Evolutionary conservation across 106 monocot species (phyloP), one percentile per base, ranked within the genome.

Genomic region (Hemerocallis citrina): DNA sequence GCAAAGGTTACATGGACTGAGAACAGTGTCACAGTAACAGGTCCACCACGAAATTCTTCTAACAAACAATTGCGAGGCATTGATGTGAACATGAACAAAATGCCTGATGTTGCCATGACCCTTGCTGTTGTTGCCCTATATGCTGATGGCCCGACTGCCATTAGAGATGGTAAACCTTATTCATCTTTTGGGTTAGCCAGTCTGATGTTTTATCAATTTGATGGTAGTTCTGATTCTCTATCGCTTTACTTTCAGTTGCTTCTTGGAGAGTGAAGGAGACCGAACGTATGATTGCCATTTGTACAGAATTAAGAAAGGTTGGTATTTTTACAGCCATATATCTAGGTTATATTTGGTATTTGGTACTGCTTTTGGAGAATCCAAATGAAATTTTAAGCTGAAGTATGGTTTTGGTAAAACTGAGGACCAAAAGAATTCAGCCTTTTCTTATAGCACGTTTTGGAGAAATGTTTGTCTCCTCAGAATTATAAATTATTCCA

Each of bases 91-190:
- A 98, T 98, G 96, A 98, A 98, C 59, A 98, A 91, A 66, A 98
- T 98, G 96, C 96, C 96, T 59, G 96, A 98, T 75, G 96, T 98
- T 72, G 96, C 96, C 56, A 98, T 98, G 96, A 98, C 96, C 0
- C 74, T 98, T 15, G 96, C 96, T 51, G 96, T 98, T 57, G 96
- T 98, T 54, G 96, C 96, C 14, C 72, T 98, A 20, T 98, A 81
- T 73, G 96, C 96, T 35, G 88, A 98, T 65, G 91, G 96, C 16
- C 91, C 91, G 20, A 98, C 96, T 2, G 68, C 96, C 43, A 98
- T 98, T 34, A 81, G 96, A 82, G 96, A 98, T 77, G 96, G 96
- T 98, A 66, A 38, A 66, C 63, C 34, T 34, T 12, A 33, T 40
- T 7, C 2, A 10, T 5, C 19, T 57, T 20, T 19, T 36, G 21